A percentile compares a stretch with the other conserved stretches of the same genome.
phyloP scores from a whole-genome alignment of 148 eudicot genomes.

The Rhododendron ovatum region DNA sequence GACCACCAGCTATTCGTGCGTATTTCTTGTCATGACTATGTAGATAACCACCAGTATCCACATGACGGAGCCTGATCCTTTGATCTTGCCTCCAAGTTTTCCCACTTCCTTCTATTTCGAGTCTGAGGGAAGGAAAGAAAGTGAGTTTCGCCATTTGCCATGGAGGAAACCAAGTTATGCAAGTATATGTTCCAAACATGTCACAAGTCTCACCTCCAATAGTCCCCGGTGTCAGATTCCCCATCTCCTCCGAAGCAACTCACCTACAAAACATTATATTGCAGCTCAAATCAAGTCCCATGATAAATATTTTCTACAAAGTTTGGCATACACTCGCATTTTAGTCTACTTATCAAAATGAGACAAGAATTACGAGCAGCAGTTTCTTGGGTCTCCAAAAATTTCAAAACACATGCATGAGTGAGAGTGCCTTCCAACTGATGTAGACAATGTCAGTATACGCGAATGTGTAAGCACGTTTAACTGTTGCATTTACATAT shows the following conservation, averaged over 20 bases:
- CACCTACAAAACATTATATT: conserved; percentile 34
- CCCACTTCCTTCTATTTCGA: conserved; percentile 64
- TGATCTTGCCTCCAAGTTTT: conserved; percentile 73
- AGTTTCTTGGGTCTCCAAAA: background rate
- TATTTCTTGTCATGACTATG: conserved; percentile 81
- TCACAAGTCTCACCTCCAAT: conserved; percentile 56
- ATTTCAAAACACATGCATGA: background rate
- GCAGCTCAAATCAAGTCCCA: background rate
- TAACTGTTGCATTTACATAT: background rate
- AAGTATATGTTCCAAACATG: background rate
- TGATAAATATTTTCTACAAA: background rate
- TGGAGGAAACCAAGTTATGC: background rate
- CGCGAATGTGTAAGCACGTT: background rate
- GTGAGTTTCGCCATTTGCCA: background rate
- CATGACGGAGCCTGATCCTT: conserved; percentile 60
- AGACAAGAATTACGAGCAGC: background rate
- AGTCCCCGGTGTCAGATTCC: conserved; percentile 65
- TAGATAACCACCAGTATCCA: conserved; percentile 68
- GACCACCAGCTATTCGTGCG: conserved; percentile 66
- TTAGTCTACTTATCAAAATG: background rate
- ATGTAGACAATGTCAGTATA: background rate
- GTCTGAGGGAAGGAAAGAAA: conserved; percentile 24
- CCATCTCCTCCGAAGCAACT: conserved; percentile 74
- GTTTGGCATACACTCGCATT: background rate
- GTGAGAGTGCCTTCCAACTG: background rate